phyloP scores from a whole-genome alignment of 345 rosid genomes.

The Syzygium oleosum region DNA sequence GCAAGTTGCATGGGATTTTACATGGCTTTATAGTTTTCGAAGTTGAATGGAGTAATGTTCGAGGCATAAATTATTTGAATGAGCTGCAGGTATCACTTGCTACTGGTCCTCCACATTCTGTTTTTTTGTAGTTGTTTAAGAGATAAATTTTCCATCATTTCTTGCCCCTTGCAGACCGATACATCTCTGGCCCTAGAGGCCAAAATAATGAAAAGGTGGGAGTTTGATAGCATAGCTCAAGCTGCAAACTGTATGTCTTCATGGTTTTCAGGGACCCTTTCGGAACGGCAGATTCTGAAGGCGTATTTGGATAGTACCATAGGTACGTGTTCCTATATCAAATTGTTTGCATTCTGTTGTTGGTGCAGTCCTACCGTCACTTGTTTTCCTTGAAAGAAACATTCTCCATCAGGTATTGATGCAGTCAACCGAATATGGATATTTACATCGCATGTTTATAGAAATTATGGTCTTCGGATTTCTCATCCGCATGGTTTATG shows the following conservation, averaged over 20 bases:
- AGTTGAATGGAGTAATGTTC: slow-evolving; percentile 69
- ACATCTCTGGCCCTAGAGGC: slow-evolving; percentile 88
- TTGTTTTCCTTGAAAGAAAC: neutral
- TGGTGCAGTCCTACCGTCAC: neutral
- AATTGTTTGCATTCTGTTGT: neutral
- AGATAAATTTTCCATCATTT: neutral
- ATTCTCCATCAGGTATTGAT: neutral
- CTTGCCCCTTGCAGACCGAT: slow-evolving; percentile 58
- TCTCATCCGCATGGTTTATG: neutral
- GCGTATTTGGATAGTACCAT: slow-evolving; percentile 42
- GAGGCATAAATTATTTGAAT: slow-evolving; percentile 84
- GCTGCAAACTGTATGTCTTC: slow-evolving; percentile 50
- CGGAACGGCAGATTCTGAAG: slow-evolving; percentile 42
- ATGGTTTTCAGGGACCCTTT: slow-evolving; percentile 77
- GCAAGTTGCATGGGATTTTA: slow-evolving; percentile 68
- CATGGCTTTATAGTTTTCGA: slow-evolving; percentile 93
- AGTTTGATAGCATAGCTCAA: slow-evolving; percentile 82
- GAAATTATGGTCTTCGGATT: neutral
- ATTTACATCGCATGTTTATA: neutral
- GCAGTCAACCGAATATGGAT: neutral
- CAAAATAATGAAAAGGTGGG: slow-evolving; percentile 93
- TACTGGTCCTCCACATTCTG: neutral
- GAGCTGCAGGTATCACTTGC: slow-evolving; percentile 77
- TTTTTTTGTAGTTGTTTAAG: neutral
- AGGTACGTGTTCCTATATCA: slow-evolving; percentile 31